Base-by-base conservation (phyloP, 495 filamentous ascomycete species). In the Letharia lupina region DNA sequence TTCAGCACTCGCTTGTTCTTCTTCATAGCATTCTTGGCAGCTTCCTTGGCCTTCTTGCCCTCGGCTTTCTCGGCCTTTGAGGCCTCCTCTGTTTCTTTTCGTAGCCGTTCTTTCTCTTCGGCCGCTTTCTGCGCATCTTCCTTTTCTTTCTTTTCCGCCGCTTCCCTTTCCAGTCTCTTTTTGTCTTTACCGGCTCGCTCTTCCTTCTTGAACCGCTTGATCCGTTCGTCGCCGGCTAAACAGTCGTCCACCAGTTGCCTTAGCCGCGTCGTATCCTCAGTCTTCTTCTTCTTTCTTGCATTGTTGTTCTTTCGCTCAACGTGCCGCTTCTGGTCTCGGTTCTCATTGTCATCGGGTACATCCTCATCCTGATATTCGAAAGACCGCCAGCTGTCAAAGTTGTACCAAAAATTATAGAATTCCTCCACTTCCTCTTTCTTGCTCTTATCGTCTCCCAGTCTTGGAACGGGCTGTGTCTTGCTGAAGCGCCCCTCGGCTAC, bases 371-470 rank as follows among this genome's bases (percentile, higher is more conserved):
- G 89, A 76, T 98, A 98, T 80, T 98, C 94, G 76, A 98, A 98
- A 35, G 89, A 86, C 60, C 94, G 83, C 94, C 94, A 98, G 76
- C 89, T 93, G 83, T 98, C 95, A 72, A 98, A 94, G 81, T 92
- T 92, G 83, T 96, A 98, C 89, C 90, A 98, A 84, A 97, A 98
- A 82, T 98, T 96, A 83, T 98, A 98, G 81, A 98, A 98, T 64
- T 79, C 78, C 73, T 97, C 90, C 37, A 98, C 93, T 2, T 93
- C 88, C 73, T 95, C 89, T 75, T 91, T 88, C 72, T 86, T 85
- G 71, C 86, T 88, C 69, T 94, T 89, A 54, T 95, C 92, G 75
- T 93, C 84, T 63, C 94, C 85, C 45, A 98, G 84, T 66, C 80
- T 75, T 4, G 94, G 95, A 15, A 96, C 95, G 35, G 92, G 92